These are phyloP conservation scores for Fraxinus nigra DNA, from an alignment of 305 asterid species.

Conservation along the genomic window DNA sequence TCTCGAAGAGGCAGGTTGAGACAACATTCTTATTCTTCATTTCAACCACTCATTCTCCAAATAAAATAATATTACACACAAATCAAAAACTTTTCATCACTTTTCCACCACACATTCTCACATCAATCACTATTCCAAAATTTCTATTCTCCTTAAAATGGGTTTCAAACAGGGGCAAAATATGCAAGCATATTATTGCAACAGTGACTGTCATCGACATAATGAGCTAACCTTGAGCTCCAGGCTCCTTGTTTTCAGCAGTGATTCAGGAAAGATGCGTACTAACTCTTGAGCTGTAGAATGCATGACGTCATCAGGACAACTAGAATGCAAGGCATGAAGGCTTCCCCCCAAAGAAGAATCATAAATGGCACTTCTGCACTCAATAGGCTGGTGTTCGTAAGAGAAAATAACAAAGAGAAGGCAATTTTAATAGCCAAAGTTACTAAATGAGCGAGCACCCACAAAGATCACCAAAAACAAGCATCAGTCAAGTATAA, in stretches of 20 bases:
- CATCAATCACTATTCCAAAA: no score
- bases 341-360: slow-evolving; percentile 83
- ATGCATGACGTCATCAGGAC: slow-evolving; percentile 72
- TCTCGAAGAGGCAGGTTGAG: no score
- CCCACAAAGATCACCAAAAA: slow-evolving; percentile 16
- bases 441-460: slow-evolving; percentile 13
- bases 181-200: not conserved
- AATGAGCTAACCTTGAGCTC: slow-evolving; percentile 69
- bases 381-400: slow-evolving; percentile 25
- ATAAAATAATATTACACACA: no score
- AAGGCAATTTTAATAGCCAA: slow-evolving; percentile 13
- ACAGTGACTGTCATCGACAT: slow-evolving; percentile 20
- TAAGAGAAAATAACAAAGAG: slow-evolving; percentile 24
- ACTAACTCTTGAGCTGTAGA: slow-evolving; percentile 72
- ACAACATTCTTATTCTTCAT: no score
- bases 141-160: no score
- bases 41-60: no score
- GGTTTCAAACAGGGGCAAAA: not conserved
- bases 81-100: no score
- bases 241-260: slow-evolving; percentile 68
- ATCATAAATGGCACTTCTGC: slow-evolving; percentile 75
- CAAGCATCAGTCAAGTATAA: slow-evolving; percentile 10
- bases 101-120: no score
- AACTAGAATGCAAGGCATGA: slow-evolving; percentile 63
- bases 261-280: slow-evolving; percentile 53